A percentile compares a stretch with the other conserved stretches of the same genome.
Conservation (phyloP, 2,329 filamentous ascomycete species). For the Epichloe amarillans region DNA sequence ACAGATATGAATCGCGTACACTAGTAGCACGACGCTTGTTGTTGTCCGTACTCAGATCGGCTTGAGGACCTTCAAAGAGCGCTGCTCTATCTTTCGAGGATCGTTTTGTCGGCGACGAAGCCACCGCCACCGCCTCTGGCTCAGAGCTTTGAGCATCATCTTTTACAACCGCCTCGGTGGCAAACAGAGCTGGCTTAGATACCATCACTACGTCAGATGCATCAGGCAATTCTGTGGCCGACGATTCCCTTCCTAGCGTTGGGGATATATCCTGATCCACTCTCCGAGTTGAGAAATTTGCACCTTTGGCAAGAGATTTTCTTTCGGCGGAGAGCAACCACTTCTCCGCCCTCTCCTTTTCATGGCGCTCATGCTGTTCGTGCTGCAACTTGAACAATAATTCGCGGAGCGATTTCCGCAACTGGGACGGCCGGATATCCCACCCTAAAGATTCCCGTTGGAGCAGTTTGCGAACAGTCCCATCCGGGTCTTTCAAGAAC, state of each 20-base stretch:
- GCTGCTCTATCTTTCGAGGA: slow-evolving; percentile 6
- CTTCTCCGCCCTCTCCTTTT: slow-evolving; percentile 21
- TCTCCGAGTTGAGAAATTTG: neutral
- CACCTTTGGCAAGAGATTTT: slow-evolving; percentile 1
- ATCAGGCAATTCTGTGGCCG: neutral
- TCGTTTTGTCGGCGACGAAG: neutral
- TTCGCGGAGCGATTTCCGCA: slow-evolving; percentile 53
- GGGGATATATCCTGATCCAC: neutral
- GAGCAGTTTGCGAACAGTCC: slow-evolving; percentile 55
- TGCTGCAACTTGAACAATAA: slow-evolving; percentile 50
- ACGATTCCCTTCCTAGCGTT: neutral
- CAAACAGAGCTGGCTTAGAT: neutral
- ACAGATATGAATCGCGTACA: neutral
- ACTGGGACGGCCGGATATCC: slow-evolving; percentile 41
- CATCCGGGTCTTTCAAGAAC: slow-evolving; percentile 63
- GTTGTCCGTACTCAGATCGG: slow-evolving; percentile 9
- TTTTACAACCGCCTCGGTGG: no score
- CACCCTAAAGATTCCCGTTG: slow-evolving; percentile 37
- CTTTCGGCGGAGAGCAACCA: slow-evolving; percentile 17
- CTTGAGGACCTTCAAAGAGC: slow-evolving; percentile 9
- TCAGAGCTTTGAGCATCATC: neutral
- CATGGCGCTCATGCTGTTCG: slow-evolving; percentile 35
- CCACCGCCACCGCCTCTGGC: neutral
- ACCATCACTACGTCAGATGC: neutral
- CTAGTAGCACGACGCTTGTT: neutral